These are phyloP conservation scores for Dacryopinax primogenitus DNA, from an alignment of 768 basidiomycete species.

Conservation along the genomic window DNA sequence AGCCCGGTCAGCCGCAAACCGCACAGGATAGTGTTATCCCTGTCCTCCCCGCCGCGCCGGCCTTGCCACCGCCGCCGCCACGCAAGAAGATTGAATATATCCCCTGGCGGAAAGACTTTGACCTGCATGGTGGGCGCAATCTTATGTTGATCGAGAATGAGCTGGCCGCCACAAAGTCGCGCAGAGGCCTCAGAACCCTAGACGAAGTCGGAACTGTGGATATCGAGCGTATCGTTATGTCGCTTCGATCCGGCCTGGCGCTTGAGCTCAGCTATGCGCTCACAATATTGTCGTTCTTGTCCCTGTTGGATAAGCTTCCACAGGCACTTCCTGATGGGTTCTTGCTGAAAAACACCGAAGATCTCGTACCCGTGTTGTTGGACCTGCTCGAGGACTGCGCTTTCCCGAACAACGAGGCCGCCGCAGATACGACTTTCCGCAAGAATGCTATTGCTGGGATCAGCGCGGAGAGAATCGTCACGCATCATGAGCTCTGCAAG, in stretches of 20 bases:
- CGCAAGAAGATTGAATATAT: conserved; percentile 81
- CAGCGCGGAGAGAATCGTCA: conserved; percentile 32
- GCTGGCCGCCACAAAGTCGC: conserved; percentile 35
- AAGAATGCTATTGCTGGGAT: neutral
- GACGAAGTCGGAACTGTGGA: conserved; percentile 83
- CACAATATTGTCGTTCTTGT: conserved; percentile 71
- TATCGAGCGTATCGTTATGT: conserved; percentile 87
- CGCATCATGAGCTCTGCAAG: conserved; percentile 53
- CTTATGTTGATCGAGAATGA: conserved; percentile 53
- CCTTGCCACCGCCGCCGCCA: conserved; percentile 32
- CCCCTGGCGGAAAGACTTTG: conserved; percentile 61
- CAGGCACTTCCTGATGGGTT: conserved; percentile 45
- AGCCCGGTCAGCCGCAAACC: neutral
- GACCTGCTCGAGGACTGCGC: conserved; percentile 77
- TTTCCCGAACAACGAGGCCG: conserved; percentile 41
- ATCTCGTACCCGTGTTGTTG: conserved; percentile 73
- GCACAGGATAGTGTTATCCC: conserved; percentile 22
- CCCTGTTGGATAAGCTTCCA: conserved; percentile 58
- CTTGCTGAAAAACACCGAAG: conserved; percentile 58
- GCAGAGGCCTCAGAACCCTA: conserved; percentile 51
- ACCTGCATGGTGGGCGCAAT: conserved; percentile 72
- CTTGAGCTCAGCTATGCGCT: conserved; percentile 81
- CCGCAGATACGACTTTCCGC: conserved; percentile 12
- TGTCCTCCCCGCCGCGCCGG: conserved; percentile 28
- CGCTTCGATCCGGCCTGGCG: conserved; percentile 70